Base-by-base conservation (phyloP, 2,329 filamentous ascomycete species). In the Phaeoacremonium minimum region DNA sequence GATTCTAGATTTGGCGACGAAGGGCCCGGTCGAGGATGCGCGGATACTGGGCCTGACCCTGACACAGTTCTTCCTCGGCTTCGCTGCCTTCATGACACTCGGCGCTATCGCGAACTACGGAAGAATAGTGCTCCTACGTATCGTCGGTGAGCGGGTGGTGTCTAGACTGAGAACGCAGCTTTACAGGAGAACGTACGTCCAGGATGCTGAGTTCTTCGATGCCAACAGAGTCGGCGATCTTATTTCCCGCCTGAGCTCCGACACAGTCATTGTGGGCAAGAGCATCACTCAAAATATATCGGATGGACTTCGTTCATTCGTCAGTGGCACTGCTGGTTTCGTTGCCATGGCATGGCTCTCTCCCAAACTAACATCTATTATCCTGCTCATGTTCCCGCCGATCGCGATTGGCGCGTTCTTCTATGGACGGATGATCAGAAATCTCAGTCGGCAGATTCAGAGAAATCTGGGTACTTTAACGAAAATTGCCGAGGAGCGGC, bases 181-280 rank as follows among this genome's bases (percentile, higher is more conserved):
- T 4, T 98, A 95, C 66, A 80, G 88, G 46, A 80, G 85, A 46
- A 98, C 93, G 0, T 95, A 94, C 50, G 76, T 93, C n/a, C 93
- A 98, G 60, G 93, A 98, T 60, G 93, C 93, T 40, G 93, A 97
- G 55, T 98, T 98, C 67, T 98, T 98, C 55, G 93, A 98, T 57
- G 93, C 93, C 28, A 98, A 98, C 64, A 79, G 93, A 17, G 90
- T 96, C 17, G 93, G 93, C 58, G 93, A 98, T 57, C 69, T 98
- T 49, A 96, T 98, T 53, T 97, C 91, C 26, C 84, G 94, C 26
- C 78, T 98, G 31, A 90, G 91, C 52, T 95, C 90, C 3, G 94
- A 98, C 59, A 96, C 93, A 1, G 88, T 97, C 54, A 94, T 98
- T 53, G 93, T 98, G 37, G 93, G 91, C 56, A 98, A 98, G 65